Conservation (phyloP, 2,329 filamentous ascomycete species). For the Claviceps digitariae region DNA sequence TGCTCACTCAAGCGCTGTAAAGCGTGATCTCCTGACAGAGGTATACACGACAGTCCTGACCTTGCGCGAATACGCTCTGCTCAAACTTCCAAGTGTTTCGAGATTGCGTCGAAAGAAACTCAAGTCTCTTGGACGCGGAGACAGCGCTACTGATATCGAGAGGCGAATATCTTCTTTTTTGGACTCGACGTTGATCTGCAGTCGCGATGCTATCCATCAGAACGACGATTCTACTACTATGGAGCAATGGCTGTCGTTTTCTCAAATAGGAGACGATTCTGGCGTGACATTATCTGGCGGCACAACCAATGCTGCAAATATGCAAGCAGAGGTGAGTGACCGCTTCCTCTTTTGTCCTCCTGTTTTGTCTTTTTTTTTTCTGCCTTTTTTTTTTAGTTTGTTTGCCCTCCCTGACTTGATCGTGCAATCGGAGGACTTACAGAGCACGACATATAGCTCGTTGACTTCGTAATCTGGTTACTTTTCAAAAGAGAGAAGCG, state of each 20-base stretch:
- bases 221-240: slow-evolving; percentile 29
- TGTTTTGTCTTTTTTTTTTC: no score
- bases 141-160: slow-evolving; percentile 19
- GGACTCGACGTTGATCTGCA: slow-evolving; percentile 56
- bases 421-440: not conserved
- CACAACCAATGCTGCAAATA: slow-evolving; percentile 30
- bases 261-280: slow-evolving; percentile 47
- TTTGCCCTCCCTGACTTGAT: not conserved
- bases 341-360: not conserved
- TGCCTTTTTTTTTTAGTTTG: not conserved
- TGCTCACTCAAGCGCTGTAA: slow-evolving; percentile 13
- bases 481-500: slow-evolving; percentile 50
- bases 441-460: slow-evolving; percentile 40
- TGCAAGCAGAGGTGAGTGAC: slow-evolving; percentile 47
- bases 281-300: slow-evolving; percentile 37
- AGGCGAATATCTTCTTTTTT: slow-evolving; percentile 42
- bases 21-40: slow-evolving; percentile 51
- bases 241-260: slow-evolving; percentile 46
- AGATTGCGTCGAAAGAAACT: slow-evolving; percentile 47
- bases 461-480: slow-evolving; percentile 65
- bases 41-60: slow-evolving; percentile 55
- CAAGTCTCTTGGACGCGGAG: slow-evolving; percentile 25
- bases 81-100: slow-evolving; percentile 52
- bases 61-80: slow-evolving; percentile 57
- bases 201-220: slow-evolving; percentile 16